Evolutionary conservation across 1,284 basidiomycete species (phyloP).

Genomic region (Irpex lacteus): DNA sequence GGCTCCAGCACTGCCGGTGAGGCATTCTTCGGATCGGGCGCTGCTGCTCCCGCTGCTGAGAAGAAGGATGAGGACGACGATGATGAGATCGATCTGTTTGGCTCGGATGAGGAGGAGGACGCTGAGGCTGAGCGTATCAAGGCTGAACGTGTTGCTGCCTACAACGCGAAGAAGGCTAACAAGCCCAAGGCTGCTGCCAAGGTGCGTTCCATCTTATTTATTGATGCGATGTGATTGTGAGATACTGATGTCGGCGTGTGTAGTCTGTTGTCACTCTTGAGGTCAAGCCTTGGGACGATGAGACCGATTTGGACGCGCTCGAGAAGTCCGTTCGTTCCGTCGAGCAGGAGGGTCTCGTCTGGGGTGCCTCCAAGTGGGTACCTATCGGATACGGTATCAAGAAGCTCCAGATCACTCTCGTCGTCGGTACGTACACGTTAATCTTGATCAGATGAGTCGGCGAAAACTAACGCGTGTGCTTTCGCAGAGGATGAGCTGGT

Average conservation of each 20-base stretch:
- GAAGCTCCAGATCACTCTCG: conserved; percentile 93
- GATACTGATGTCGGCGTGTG: conserved; percentile 21
- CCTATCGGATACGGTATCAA: conserved; percentile 92
- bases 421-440: conserved; percentile 78
- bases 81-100: conserved; percentile 92
- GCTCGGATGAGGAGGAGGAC: conserved; percentile 89
- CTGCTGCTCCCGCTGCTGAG: conserved; percentile 43
- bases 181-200: conserved; percentile 92
- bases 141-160: conserved; percentile 92
- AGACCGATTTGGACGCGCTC: conserved; percentile 93
- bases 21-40: conserved; percentile 50
- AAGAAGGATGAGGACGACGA: conserved; percentile 87
- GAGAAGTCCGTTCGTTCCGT: conserved; percentile 86
- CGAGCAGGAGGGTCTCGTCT: conserved; percentile 89
- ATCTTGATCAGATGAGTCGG: background rate
- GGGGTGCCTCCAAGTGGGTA: conserved; percentile 91
- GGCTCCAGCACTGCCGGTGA: conserved; percentile 85
- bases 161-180: conserved; percentile 90
- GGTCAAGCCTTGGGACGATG: conserved; percentile 99
- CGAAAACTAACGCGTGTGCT: conserved; percentile 7
- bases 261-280: conserved; percentile 95
- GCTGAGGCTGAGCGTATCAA: conserved; percentile 94
- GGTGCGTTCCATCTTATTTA: conserved; percentile 54
- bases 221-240: conserved; percentile 4
- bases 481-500: conserved; percentile 88